Evolutionary conservation across 192 early-diverging fungal genomes (phyloP).

Genomic region (Mortierella claussenii): DNA sequence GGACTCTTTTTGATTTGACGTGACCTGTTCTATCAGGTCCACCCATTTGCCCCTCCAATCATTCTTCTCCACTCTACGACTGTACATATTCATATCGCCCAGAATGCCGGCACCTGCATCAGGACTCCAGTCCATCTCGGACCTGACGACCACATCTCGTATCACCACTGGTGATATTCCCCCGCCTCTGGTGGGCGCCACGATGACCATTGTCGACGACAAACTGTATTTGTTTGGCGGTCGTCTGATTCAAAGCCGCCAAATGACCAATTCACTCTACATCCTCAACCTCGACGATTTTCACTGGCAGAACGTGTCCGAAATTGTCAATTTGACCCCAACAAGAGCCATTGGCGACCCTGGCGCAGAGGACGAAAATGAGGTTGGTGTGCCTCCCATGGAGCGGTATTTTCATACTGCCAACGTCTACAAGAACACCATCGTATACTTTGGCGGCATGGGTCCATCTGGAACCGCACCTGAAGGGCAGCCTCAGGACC

Average conservation of each 20-base stretch:
- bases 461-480: constrained; percentile 60
- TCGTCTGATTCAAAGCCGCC: constrained; percentile 70
- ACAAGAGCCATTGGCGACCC: constrained; percentile 43
- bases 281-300: constrained; percentile 71
- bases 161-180: constrained; percentile 73
- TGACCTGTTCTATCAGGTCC: background rate
- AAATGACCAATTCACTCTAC: constrained; percentile 77
- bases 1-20: background rate
- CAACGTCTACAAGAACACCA: constrained; percentile 65
- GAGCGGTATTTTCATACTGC: constrained; percentile 81
- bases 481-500: constrained; percentile 45
- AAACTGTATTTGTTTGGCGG: constrained; percentile 78
- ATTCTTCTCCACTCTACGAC: background rate
- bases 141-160: constrained; percentile 58
- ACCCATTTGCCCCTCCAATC: background rate
- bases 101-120: constrained; percentile 29
- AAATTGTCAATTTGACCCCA: constrained; percentile 33
- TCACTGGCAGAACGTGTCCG: constrained; percentile 67
- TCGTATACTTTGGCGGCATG: constrained; percentile 83
- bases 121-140: constrained; percentile 64
- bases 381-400: constrained; percentile 37
- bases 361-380: constrained; percentile 49
- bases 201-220: constrained; percentile 68
- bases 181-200: constrained; percentile 77
- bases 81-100: background rate